Percentiles rank a stretch among this genome's conserved stretches.
Evolutionary conservation across 106 monocot genomes (phyloP).

Genomic region (Narthecium ossifragum): DNA sequence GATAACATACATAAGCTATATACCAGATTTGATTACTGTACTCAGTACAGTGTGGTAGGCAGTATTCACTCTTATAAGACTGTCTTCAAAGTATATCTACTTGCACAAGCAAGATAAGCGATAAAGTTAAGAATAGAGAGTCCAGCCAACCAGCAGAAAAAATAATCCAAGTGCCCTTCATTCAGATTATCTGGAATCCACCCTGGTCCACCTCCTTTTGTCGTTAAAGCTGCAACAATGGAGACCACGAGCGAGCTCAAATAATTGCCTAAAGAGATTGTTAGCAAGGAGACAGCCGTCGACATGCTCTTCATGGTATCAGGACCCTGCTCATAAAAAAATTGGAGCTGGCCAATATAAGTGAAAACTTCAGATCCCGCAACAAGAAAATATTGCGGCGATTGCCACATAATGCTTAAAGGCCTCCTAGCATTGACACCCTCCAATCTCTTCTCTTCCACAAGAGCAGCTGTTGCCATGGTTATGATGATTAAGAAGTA

Average conservation of each 20-base stretch:
- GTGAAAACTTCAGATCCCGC: conserved; percentile 31
- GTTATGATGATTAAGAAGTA: conserved; percentile 2
- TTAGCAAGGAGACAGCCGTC: conserved; percentile 33
- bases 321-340: conserved; percentile 54
- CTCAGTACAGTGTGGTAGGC: no score
- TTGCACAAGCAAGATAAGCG: conserved; percentile 15
- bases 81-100: conserved; percentile 11
- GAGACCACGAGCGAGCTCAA: conserved; percentile 37
- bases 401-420: conserved; percentile 30
- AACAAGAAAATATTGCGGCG: conserved; percentile 42
- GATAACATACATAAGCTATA: no score
- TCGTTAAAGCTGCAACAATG: conserved; percentile 14
- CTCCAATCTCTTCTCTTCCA: conserved; percentile 31
- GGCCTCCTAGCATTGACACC: background rate
- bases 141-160: conserved; percentile 28
- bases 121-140: conserved; percentile 15
- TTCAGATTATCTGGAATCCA: conserved; percentile 59
- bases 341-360: conserved; percentile 43
- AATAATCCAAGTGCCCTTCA: conserved; percentile 39
- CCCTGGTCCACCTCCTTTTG: conserved; percentile 7
- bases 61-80: no score
- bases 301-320: conserved; percentile 44
- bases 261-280: conserved; percentile 32
- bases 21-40: no score
- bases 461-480: conserved; percentile 25